These are phyloP conservation scores for Termitomyces bulborhizus DNA, from an alignment of 768 basidiomycete genomes.

Conservation along the genomic window DNA sequence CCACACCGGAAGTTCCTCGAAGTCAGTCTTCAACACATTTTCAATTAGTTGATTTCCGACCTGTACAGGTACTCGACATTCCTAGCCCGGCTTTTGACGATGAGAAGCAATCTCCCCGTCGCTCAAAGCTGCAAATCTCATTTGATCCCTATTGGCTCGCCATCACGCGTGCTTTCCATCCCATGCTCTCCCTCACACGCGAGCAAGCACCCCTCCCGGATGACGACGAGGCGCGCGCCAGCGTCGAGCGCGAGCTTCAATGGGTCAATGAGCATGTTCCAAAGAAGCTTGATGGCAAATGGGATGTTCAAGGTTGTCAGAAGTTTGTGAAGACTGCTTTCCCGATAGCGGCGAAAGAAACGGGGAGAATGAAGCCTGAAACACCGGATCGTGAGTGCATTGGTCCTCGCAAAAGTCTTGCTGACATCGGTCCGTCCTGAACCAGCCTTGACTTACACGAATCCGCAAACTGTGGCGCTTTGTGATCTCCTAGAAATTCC, in stretches of 20 bases:
- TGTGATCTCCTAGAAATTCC: slow-evolving; percentile 72
- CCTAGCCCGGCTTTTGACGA: slow-evolving; percentile 18
- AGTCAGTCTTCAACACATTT: slow-evolving; percentile 30
- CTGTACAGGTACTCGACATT: slow-evolving; percentile 63
- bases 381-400: slow-evolving; percentile 28
- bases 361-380: not conserved
- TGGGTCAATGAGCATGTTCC: slow-evolving; percentile 68
- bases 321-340: slow-evolving; percentile 64
- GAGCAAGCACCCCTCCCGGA: slow-evolving; percentile 56
- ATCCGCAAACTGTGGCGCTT: slow-evolving; percentile 87
- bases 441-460: slow-evolving; percentile 73
- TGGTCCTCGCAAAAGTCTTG: slow-evolving; percentile 19
- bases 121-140: slow-evolving; percentile 35
- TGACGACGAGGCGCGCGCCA: slow-evolving; percentile 38
- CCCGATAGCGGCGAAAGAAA: slow-evolving; percentile 27
- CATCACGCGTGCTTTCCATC: slow-evolving; percentile 82
- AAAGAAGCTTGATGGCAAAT: slow-evolving; percentile 22
- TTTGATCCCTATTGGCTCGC: slow-evolving; percentile 95
- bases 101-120: slow-evolving; percentile 8
- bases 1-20: slow-evolving; percentile 74
- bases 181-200: slow-evolving; percentile 55
- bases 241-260: slow-evolving; percentile 51
- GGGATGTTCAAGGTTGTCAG: slow-evolving; percentile 52
- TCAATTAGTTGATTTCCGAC: not conserved
- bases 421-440: not conserved